Evolutionary conservation across 805 yeast species (phyloP).

Genomic region (Hanseniaspora hatyaiensis): DNA sequence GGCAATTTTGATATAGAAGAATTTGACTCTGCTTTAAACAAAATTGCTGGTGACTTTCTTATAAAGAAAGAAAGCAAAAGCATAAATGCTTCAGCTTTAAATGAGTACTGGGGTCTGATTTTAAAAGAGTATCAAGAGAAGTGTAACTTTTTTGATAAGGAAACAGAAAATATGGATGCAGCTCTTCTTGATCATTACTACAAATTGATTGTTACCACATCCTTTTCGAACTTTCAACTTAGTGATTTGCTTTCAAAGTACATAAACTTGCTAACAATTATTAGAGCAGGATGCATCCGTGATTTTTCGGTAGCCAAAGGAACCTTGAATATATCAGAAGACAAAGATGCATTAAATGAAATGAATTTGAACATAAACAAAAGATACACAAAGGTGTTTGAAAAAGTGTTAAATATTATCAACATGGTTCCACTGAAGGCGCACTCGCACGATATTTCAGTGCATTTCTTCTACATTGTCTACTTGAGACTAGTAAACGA

Average conservation of each 20-base stretch:
- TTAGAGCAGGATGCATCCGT: slow-evolving; percentile 10
- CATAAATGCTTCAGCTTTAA: not conserved
- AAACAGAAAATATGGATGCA: slow-evolving; percentile 6
- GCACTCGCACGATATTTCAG: slow-evolving; percentile 5
- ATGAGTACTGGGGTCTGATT: slow-evolving; percentile 9
- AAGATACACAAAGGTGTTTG: slow-evolving; percentile 5
- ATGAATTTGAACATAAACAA: slow-evolving; percentile 2
- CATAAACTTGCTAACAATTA: slow-evolving; percentile 8
- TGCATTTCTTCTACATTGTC: slow-evolving; percentile 13
- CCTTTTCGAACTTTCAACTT: not conserved
- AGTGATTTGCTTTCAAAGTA: slow-evolving; percentile 13
- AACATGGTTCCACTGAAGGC: slow-evolving; percentile 3
- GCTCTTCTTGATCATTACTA: slow-evolving; percentile 6
- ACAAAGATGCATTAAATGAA: not conserved
- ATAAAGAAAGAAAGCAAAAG: not conserved
- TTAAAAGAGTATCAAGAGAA: slow-evolving; percentile 1
- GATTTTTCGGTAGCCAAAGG: slow-evolving; percentile 4
- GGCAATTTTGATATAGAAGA: slow-evolving; percentile 5
- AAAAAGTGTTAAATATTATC: not conserved
- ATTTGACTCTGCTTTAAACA: not conserved
- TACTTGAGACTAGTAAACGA: slow-evolving; percentile 13
- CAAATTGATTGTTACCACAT: slow-evolving; percentile 1
- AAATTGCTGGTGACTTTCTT: not conserved
- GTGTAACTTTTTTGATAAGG: slow-evolving; percentile 3
- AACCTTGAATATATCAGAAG: not conserved